Base-by-base conservation (phyloP, 208 protist genomes). In the Acanthamoeba castellanii region DNA sequence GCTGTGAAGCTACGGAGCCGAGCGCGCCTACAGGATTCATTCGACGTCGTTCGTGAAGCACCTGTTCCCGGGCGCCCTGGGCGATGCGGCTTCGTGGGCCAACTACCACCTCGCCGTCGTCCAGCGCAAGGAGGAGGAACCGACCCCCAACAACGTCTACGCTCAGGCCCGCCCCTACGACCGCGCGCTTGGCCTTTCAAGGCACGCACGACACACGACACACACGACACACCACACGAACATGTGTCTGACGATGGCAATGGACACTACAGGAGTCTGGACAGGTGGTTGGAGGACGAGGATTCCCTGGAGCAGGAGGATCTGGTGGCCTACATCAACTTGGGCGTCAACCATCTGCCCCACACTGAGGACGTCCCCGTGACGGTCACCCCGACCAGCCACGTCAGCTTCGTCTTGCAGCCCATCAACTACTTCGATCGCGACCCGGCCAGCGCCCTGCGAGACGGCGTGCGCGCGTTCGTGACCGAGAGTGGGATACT, bases 291-390 rank as follows among this genome's bases (percentile, higher is more conserved):
- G 7, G 8, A 7, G 59, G 78, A 89, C 52, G 82, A 3, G 5
- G 82, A 89, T 1, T 18, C 1, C 5, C 27, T 89, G 7, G 32
- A 68, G 32, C 45, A 89, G n/a, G 47, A 89, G 82, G 82, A 89
- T 47, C 55, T 89, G 82, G 82, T 89, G 82, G 82, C 82, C 45
- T 89, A 27, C 14, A 3, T 89, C 50, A 68, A 32, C 82, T 22
- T 89, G 1, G 82, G 82, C 45, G 25, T 66, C 42, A 57, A 4
- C 20, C 82, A 89, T 30, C n/a, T 34, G 13, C 82, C 82, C 3
- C 45, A 57, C 55, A 14, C 82, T 6, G 82, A 89, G 82, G 82
- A 89, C 32, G 20, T 89, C 22, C 82, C 82, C n/a, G 25, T 42
- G 52, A 89, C 82, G 11, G 37, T 68, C 16, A 64, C 52, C n/a